A percentile compares a stretch with the other conserved stretches of the same genome.
These are phyloP conservation scores for Beta lomatogona DNA, from an alignment of 179 eudicot genomes.

Conservation along the genomic window DNA sequence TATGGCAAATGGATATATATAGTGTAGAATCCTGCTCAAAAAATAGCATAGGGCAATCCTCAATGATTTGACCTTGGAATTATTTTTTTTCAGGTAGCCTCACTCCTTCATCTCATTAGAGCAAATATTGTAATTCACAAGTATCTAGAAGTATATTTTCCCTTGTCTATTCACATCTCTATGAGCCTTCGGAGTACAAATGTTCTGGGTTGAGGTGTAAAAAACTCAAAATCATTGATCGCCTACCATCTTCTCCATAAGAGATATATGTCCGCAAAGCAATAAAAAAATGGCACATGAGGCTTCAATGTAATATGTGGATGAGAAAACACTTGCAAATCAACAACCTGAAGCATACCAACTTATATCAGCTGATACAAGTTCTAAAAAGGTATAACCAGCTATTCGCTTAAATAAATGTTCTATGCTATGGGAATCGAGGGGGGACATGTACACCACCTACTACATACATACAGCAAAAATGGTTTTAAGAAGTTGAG, in stretches of 20 bases:
- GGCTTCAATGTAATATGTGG: constrained; percentile 95
- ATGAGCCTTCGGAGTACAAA: neutral
- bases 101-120: neutral
- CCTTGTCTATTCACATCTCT: neutral
- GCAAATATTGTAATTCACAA: neutral
- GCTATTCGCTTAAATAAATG: too few relatives aligned
- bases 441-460: too few relatives aligned
- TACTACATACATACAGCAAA: too few relatives aligned
- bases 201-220: neutral
- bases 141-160: neutral
- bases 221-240: neutral
- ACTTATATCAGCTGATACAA: neutral
- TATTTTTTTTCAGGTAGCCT: neutral
- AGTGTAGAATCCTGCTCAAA: neutral
- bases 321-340: constrained; percentile 81
- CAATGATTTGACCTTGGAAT: neutral
- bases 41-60: constrained; percentile 1
- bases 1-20: neutral
- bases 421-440: too few relatives aligned
- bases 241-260: constrained; percentile 82
- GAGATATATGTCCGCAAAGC: constrained; percentile 88
- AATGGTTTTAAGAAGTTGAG: too few relatives aligned
- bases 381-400: too few relatives aligned
- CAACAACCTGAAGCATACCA: constrained; percentile 60
- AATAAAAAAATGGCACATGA: constrained; percentile 91